Evolutionary conservation across 805 yeast genomes (phyloP), one percentile per base, ranked within the genome.

Genomic region (Candida broadrunensis): DNA sequence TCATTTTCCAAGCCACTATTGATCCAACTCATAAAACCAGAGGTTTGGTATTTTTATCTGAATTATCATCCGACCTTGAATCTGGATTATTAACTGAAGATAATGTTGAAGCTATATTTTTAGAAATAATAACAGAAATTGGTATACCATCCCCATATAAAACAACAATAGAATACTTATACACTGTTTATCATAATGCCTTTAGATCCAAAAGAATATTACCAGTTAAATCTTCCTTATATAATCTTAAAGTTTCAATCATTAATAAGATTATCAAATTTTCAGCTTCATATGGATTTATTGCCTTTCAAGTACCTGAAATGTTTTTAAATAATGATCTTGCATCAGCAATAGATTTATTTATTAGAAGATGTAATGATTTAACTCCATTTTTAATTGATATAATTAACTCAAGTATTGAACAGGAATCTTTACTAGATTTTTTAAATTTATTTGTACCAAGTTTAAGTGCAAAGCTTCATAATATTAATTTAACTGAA

Each of bases 291-390:
- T 86, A 81, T 59, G 88, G 87, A 0, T 65, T 82, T 21, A 81
- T 85, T 17, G 61, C 82, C 17, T 81, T 85, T 54, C 88, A 82
- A 58, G 75, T 81, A 2, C 83, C 85, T 8, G 90, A 83, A 41
- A 76, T 78, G 76, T 75, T 77, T 42, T 43, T 67, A 30, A 66
- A 72, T 46, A 63, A 64, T 44, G 67, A 72, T 35, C 46, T 73
- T 15, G 56, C 60, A 12, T 41, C 38, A 8, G 46, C 63, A 1
- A 47, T 66, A 5, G 52, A 54, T 13, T 43, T 48, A 4, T 58
- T 69, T 41, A 47, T 66, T n/a, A 36, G 36, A 8, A 46, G 45
- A 20, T 50, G 44, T 25, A 36, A 42, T 17, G 55, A 54, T 15
- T 44, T 51, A 38, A 37, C 52, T n/a, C 51, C 58, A 2, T 82